phyloP scores from a whole-genome alignment of 2,329 filamentous ascomycete genomes.

The Chalara sp. region DNA sequence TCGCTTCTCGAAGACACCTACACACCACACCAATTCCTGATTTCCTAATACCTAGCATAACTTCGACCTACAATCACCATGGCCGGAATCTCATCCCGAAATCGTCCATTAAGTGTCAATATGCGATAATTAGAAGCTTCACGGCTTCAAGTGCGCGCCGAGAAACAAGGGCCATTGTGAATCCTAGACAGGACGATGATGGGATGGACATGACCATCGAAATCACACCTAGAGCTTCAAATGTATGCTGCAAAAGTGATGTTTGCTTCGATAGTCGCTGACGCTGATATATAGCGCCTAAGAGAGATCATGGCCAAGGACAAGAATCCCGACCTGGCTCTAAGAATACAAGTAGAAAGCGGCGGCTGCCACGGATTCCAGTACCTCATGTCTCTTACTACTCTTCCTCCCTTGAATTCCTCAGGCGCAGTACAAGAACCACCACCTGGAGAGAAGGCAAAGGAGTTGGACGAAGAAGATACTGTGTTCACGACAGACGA shows the following conservation, averaged over 20 bases:
- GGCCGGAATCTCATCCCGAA: too few species aligned
- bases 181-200: slow-evolving; percentile 74
- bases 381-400: slow-evolving; percentile 84
- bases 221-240: slow-evolving; percentile 76
- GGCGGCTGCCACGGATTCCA: slow-evolving; percentile 98
- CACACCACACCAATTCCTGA: slow-evolving; percentile 20
- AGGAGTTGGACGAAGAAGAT: slow-evolving; percentile 64
- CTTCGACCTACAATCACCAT: background rate
- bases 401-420: slow-evolving; percentile 33
- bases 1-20: slow-evolving; percentile 16
- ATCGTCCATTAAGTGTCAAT: background rate
- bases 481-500: slow-evolving; percentile 71
- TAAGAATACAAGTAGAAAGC: slow-evolving; percentile 88
- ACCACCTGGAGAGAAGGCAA: slow-evolving; percentile 23
- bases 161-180: slow-evolving; percentile 47
- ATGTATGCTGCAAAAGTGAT: slow-evolving; percentile 43
- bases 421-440: slow-evolving; percentile 4
- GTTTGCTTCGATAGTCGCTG: background rate
- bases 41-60: slow-evolving; percentile 21
- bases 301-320: slow-evolving; percentile 66
- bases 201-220: slow-evolving; percentile 78
- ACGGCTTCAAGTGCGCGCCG: slow-evolving; percentile 11
- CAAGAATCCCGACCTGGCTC: slow-evolving; percentile 69
- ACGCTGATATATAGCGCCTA: slow-evolving; percentile 16
- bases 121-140: slow-evolving; percentile 13